Conservation (phyloP, 495 filamentous ascomycete species). For the Hypoxylon subgilvum region DNA sequence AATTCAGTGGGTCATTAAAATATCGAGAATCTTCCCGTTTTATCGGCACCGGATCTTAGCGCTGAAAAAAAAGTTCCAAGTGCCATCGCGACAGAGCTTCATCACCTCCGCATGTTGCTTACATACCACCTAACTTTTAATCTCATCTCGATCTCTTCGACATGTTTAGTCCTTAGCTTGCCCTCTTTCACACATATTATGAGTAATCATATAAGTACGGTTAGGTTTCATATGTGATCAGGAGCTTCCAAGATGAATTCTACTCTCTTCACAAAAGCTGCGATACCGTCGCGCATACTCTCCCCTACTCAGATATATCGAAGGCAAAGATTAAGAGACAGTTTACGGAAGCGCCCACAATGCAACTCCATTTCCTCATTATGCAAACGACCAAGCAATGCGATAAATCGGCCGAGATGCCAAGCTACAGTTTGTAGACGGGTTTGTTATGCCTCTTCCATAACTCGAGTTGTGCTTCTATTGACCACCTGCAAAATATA, state of each 20-base stretch:
- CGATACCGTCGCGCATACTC: constrained; percentile 55
- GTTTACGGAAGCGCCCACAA: constrained; percentile 40
- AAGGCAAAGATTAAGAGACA: constrained; percentile 47
- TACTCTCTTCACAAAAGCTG: constrained; percentile 58
- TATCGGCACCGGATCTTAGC: constrained; percentile 37
- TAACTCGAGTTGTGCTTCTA: not conserved
- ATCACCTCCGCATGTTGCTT: no score
- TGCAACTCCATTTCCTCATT: constrained; percentile 37
- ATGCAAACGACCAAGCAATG: constrained; percentile 14
- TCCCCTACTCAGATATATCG: constrained; percentile 57
- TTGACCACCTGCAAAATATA: constrained; percentile 44
- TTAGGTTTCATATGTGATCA: constrained; percentile 6
- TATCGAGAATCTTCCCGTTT: constrained; percentile 44
- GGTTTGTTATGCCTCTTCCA: constrained; percentile 26
- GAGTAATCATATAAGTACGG: constrained; percentile 4
- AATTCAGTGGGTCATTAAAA: constrained; percentile 2
- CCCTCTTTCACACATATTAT: constrained; percentile 8
- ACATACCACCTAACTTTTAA: no score
- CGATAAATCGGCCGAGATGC: not conserved
- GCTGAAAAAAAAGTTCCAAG: constrained; percentile 45
- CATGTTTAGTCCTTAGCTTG: constrained; percentile 5
- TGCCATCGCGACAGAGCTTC: constrained; percentile 39
- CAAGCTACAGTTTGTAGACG: constrained; percentile 20
- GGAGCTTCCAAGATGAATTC: constrained; percentile 54
- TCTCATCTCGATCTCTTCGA: constrained; percentile 5